A percentile compares a stretch with the other conserved stretches of the same genome.
These are phyloP conservation scores for Penicillium verrucosum DNA, from an alignment of 2,329 filamentous ascomycete genomes.

Conservation along the genomic window DNA sequence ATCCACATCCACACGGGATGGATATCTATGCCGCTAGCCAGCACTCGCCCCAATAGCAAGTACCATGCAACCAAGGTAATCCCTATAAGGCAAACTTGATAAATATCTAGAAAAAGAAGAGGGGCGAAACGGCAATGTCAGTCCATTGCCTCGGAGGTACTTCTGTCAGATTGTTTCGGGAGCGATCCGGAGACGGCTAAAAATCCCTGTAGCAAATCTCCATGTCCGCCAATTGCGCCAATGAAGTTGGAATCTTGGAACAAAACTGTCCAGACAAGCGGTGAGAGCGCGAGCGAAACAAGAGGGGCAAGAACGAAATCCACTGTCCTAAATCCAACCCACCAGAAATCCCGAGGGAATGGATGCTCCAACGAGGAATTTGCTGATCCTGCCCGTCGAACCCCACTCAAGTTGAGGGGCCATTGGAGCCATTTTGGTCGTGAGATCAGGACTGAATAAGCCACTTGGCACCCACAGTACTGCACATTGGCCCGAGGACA, in stretches of 20 bases:
- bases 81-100: background rate
- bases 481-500: constrained; percentile 12
- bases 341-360: constrained; percentile 19
- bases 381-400: constrained; percentile 22
- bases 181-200: background rate
- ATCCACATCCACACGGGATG: constrained; percentile 15
- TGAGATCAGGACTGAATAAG: constrained; percentile 15
- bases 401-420: constrained; percentile 18
- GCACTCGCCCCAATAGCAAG: too few relatives aligned
- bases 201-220: constrained; percentile 11
- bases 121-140: background rate
- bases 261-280: constrained; percentile 19
- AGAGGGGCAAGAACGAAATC: constrained; percentile 11
- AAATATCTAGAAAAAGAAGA: background rate
- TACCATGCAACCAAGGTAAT: background rate
- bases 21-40: constrained; percentile 12
- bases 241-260: background rate
- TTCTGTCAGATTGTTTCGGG: background rate
- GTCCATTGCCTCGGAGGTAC: background rate
- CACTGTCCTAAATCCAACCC: constrained; percentile 7
- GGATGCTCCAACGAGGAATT: constrained; percentile 21
- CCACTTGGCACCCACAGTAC: constrained; percentile 16
- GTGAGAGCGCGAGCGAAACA: constrained; percentile 13
- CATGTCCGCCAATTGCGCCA: background rate
- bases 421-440: constrained; percentile 3